Evolutionary conservation across 2,329 filamentous ascomycete species (phyloP), one percentile per base, ranked within the genome.

Genomic region (Fusarium sp.): DNA sequence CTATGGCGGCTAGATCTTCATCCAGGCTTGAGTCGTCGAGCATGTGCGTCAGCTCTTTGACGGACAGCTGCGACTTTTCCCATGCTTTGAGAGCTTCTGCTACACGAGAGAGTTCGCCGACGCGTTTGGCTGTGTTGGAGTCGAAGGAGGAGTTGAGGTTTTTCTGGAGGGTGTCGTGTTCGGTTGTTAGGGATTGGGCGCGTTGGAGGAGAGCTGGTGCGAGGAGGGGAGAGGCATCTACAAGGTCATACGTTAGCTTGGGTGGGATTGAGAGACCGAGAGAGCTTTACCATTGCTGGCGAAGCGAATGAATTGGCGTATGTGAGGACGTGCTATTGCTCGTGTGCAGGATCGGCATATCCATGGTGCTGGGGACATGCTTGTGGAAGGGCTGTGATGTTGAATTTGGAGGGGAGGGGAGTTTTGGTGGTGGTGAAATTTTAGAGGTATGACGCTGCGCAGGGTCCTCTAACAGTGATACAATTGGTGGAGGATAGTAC

Each of bases 1-100:
- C 89, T 54, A 99, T 85, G 10, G 89, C 84, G 12, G 90, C 88
- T 53, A 99, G 86, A 79, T 98, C 96, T 49, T 80, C 78, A 67
- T 91, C 88, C 28, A 83, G 82, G 42, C 83, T 83, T 15, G 76
- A 67, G 40, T 80, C 77, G 11, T 80, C 72, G 13, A 87, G 77
- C 69, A 90, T 82, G 31, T 77, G 75, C 7, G 78, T 77, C 15
- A 91, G 84, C 79, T 91, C 88, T 4, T 75, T 72, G 56, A 88
- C 80, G 23, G 86, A 84, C 2, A 82, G 79, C 37, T 84, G 83
- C 0, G 87, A 84, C 15, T 79, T 77, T 41, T 91, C 85, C 83
- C 87, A 90, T 67, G 87, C 84, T 58, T 81, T 83, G 62, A 92
- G 79, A 15, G 89, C 89, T 12, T 79, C 71, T 6, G 86, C 84